Evolutionary conservation across 306 rosid genomes (phyloP), one percentile per base, ranked within the genome.

Genomic region (Ziziphus jujuba): DNA sequence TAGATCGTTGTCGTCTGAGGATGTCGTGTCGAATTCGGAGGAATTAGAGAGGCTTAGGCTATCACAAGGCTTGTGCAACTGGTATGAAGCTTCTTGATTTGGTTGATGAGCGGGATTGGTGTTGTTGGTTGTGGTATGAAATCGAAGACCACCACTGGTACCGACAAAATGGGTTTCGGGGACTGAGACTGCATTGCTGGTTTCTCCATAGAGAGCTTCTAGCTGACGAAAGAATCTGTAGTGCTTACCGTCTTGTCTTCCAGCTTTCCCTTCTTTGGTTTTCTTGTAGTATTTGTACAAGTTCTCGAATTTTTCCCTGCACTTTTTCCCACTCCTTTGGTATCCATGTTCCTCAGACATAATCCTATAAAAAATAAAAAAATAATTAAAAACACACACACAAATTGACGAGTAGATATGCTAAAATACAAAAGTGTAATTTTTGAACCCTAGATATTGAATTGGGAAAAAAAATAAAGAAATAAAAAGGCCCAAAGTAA

Each of bases 251-350:
- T 93, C 99, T 72, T 93, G 97, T 66, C 99, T 85, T 67, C 96
- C 96, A 56, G 96, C 95, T 61, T 93, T 93, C 0, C 97, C 97
- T 77, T 93, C 98, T 71, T 86, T 93, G 13, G 98, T 90, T 75
- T 93, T 93, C 89, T 93, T 93, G 95, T 93, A 93, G 71, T 93
- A 93, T 67, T 93, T 93, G 82, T 93, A 90, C 59, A 93, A 79
- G 71, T 93, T 93, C 63, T 93, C 98, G 66, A 93, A 93, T 66
- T 93, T 93, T 69, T 93, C 98, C 56, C 96, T 86, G 89, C 99
- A 95, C 75, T 95, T 95, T 73, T 93, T 95, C 19, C 99, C 99
- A 86, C 95, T 95, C 80, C 99, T 90, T 90, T 88, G 96, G 58
- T 88, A 90, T 59, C 93, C 93, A 79, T 88, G 88, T 69, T 95